Conservation (phyloP, 73 alveolate genomes). For the Breviolum minutum region DNA sequence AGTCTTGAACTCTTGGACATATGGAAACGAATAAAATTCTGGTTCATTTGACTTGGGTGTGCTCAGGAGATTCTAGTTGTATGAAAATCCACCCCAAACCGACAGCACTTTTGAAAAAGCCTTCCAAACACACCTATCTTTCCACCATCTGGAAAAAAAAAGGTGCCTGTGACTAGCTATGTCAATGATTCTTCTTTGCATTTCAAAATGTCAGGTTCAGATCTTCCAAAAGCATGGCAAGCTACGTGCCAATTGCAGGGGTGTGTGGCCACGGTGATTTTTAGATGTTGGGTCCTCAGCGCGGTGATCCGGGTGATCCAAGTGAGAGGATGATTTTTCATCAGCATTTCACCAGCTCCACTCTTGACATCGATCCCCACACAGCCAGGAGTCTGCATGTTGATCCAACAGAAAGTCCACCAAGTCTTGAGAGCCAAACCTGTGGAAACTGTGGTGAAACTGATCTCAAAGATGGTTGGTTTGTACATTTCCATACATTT, state of each 20-base stretch:
- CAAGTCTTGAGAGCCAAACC: slow-evolving; percentile 53
- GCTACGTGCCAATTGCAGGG: slow-evolving; percentile 31
- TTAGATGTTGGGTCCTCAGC: background rate
- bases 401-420: slow-evolving; percentile 26
- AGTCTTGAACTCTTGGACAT: too few relatives aligned
- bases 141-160: too few relatives aligned
- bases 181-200: too few relatives aligned
- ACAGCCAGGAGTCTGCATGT: slow-evolving; percentile 12
- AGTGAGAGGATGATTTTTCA: background rate
- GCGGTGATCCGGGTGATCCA: background rate
- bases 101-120: too few relatives aligned
- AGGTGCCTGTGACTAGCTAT: too few relatives aligned
- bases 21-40: too few relatives aligned
- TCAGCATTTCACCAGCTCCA: background rate
- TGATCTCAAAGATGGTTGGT: background rate
- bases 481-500: background rate
- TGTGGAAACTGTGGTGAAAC: background rate
- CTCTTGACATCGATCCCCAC: background rate
- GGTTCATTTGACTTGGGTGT: too few relatives aligned
- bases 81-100: too few relatives aligned
- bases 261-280: slow-evolving; percentile 48
- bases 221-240: background rate
- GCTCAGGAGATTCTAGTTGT: too few relatives aligned
- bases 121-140: too few relatives aligned
- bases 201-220: too few relatives aligned